phyloP scores from a whole-genome alignment of 208 protist genomes.

The Acanthamoeba divionensis region DNA sequence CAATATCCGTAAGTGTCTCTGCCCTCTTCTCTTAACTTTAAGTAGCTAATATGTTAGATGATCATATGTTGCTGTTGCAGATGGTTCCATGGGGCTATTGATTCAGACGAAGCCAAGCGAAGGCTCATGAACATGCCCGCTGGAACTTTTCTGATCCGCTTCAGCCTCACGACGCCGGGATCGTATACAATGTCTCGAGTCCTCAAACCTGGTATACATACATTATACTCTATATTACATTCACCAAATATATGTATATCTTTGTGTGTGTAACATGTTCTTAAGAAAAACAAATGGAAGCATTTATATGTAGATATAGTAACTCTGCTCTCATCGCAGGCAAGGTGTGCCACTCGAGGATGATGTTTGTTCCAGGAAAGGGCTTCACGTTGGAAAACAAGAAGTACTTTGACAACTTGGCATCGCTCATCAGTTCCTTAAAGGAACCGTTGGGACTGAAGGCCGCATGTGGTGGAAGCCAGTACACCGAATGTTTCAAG shows the following conservation, averaged over 20 bases:
- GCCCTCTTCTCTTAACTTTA: neutral
- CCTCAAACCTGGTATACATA: constrained; percentile 45
- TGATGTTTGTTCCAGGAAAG: constrained; percentile 30
- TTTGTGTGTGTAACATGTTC: no score
- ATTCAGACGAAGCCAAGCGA: constrained; percentile 40
- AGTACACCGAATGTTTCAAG: constrained; percentile 37
- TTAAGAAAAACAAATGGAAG: no score
- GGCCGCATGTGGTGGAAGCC: constrained; percentile 40
- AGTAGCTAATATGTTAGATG: neutral
- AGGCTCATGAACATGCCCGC: constrained; percentile 14
- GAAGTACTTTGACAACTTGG: constrained; percentile 26
- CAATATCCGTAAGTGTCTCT: neutral
- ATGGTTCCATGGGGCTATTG: constrained; percentile 46
- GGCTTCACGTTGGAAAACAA: constrained; percentile 46
- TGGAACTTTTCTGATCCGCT: constrained; percentile 38
- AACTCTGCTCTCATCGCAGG: neutral
- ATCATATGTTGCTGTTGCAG: no score
- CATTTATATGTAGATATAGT: no score
- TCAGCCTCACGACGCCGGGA: constrained; percentile 40
- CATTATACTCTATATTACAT: no score
- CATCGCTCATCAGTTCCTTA: neutral
- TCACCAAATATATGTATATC: no score
- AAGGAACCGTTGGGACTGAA: constrained; percentile 31
- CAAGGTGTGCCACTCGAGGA: constrained; percentile 20
- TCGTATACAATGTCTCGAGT: constrained; percentile 49